phyloP scores from a whole-genome alignment of 2,329 filamentous ascomycete species.

The Neofusicoccum ribis region DNA sequence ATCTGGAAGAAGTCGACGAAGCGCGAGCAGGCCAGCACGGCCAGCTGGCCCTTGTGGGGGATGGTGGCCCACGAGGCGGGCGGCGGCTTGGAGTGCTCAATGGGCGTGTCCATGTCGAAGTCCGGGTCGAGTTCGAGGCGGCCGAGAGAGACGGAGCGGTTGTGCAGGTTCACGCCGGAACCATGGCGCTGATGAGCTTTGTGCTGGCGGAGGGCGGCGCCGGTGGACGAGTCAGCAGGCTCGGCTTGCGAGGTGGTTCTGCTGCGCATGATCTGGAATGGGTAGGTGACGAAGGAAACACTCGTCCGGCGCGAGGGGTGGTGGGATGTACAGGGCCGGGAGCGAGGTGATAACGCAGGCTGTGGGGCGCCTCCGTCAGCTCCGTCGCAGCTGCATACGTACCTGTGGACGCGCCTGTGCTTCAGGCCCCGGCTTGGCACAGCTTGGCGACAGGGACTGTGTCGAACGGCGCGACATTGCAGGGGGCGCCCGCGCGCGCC shows the following conservation, averaged over 20 bases:
- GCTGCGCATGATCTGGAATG: slow-evolving; percentile 14
- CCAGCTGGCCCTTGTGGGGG: slow-evolving; percentile 43
- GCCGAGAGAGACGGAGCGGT: slow-evolving; percentile 18
- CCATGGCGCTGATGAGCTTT: slow-evolving; percentile 19
- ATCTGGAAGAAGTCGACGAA: slow-evolving; percentile 49
- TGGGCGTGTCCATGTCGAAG: slow-evolving; percentile 17
- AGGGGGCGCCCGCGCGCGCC: background rate
- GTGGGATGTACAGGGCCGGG: background rate
- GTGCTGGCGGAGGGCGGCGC: slow-evolving; percentile 16
- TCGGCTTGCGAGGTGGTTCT: slow-evolving; percentile 18
- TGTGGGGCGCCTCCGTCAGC: slow-evolving; percentile 13
- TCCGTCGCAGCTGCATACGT: slow-evolving; percentile 13
- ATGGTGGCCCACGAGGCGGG: slow-evolving; percentile 40
- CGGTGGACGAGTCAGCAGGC: slow-evolving; percentile 19
- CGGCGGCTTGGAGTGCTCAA: slow-evolving; percentile 17
- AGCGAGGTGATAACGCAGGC: slow-evolving; percentile 3
- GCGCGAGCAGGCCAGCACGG: slow-evolving; percentile 41
- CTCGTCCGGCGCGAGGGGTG: background rate
- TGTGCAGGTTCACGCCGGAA: slow-evolving; percentile 10
- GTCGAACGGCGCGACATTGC: background rate
- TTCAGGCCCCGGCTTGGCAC: slow-evolving; percentile 9
- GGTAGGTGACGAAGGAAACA: background rate
- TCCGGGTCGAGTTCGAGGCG: slow-evolving; percentile 14
- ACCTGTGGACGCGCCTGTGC: background rate
- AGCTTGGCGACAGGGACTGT: background rate